Evolutionary conservation across 371 early-diverging fungal species (phyloP).

Genomic region (Rhizopus arrhizus): DNA sequence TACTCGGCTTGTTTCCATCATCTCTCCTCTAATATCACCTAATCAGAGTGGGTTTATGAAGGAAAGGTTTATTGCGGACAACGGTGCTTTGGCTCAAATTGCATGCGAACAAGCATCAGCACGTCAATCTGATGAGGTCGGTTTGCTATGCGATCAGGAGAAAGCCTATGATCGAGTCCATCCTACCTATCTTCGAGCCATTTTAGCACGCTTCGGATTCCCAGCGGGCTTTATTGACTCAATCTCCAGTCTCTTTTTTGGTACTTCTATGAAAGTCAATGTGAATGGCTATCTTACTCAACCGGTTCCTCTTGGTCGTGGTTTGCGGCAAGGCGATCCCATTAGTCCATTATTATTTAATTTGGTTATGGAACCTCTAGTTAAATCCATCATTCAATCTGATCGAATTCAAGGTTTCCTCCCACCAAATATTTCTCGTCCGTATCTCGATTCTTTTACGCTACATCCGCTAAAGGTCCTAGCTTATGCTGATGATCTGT

Average conservation of each 20-base stretch:
- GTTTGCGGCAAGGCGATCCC: constrained; percentile 22
- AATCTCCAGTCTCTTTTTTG: background rate
- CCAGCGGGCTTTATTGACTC: background rate
- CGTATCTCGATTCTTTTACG: too few relatives aligned
- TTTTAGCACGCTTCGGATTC: constrained; percentile 13
- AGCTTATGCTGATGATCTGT: background rate
- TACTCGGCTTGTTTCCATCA: background rate
- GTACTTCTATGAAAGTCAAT: background rate
- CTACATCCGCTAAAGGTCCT: background rate
- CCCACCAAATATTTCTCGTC: background rate
- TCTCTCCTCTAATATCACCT: background rate
- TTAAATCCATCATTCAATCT: background rate
- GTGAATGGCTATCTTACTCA: constrained; percentile 2
- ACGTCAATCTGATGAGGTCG: background rate
- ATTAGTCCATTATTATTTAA: constrained; percentile 20
- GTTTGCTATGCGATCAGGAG: constrained; percentile 21
- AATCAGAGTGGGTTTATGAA: constrained; percentile 15
- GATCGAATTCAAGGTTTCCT: background rate
- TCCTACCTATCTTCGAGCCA: constrained; percentile 5
- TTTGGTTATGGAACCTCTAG: constrained; percentile 11
- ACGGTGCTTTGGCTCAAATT: constrained; percentile 3
- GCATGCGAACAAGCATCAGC: constrained; percentile 11
- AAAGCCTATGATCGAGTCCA: constrained; percentile 27
- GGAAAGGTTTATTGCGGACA: constrained; percentile 11
- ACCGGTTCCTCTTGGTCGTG: background rate